Base-by-base conservation (phyloP, 1,139 yeast genomes). In the Blastobotrys persicus region DNA sequence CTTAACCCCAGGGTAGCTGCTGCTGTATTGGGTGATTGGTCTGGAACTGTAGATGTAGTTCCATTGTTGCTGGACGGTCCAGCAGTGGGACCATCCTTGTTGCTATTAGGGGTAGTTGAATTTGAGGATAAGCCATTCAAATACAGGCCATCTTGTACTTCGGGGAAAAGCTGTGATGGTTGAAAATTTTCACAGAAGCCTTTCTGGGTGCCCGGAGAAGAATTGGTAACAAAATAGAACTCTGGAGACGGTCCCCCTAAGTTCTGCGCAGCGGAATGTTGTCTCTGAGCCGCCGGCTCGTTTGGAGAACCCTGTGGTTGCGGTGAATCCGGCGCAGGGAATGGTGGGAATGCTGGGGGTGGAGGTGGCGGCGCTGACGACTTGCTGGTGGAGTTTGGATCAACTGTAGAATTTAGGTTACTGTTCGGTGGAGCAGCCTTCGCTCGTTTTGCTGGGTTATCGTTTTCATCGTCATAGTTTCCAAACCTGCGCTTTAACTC, bases 111-210 rank as follows among this genome's bases (percentile, higher is more conserved):
- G 3, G 41, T 37, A 3, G 41, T 17, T 4, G 51, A 40, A 6
- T 39, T 44, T 2, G 47, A 40, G 18, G 37, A 33, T 31, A 34
- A 5, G 19, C 34, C 31, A 16, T 19, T 12, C 37, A 42, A 34
- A 34, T 42, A 18, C 2, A 47, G 26, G 11, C 28, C 18, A 13
- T 46, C 52, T 20, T 42, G 46, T 16, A 44, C 42, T 33, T 69
- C 72, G 0, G 73, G 73, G 51, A 69, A 69, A 34, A 69, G 57
- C 48, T 66, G 70, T 32, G 67, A 62, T 3, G 73, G 73, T 54
- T 67, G 70, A 59, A 69, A 69, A 32, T 64, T 61, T 39, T 65
- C 68, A 38, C 56, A 59, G 48, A 66, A 64, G 23, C 48, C 47
- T 11, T 48, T 51, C 4, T 48, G 46, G 5, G 55, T 54, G 14